Base-by-base conservation (phyloP, 23 red algal genomes). In the Cyanidiococcus yangmingshanensis region DNA sequence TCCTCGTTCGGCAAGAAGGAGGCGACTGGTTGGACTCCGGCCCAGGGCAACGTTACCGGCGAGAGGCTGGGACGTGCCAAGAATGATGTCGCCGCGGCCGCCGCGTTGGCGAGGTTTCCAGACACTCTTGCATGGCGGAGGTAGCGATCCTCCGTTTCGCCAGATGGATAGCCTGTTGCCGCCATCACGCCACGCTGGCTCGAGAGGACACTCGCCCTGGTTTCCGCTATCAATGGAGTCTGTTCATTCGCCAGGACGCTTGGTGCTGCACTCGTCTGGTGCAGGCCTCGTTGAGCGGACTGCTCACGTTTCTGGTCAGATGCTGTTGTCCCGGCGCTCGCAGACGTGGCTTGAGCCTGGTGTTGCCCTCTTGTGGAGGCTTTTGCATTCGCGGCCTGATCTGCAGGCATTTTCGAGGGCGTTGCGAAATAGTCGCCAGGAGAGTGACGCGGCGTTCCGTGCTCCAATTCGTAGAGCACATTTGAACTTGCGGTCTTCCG, bases 381-480 rank as follows among this genome's bases (percentile, higher is more conserved):
- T 7, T 21, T 15, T 7, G 45, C 45, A 54, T 54, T 54, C 12
- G 45, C 45, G 63, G n/a, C 3, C n/a, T 29, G 63, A 7, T 35
- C 63, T 7, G n/a, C 16, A 15, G 50, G 50, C 15, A n/a, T n/a
- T 15, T n/a, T n/a, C n/a, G 50, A 15, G 12, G n/a, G 16, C 63
- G 63, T 29, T 29, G 63, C n/a, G 32, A 32, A 71, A 35, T 71
- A 71, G 63, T 71, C 63, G 63, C 63, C 32, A 29, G 63, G 63
- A 27, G 63, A 12, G 32, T 71, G 63, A 32, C 63, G 63, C 63
- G 63, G 63, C 27, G 21, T 7, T 7, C 63, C 63, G 63, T 71
- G 63, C 63, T 71, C 63, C 27, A 71, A 29, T 71, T 71, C 63
- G 63, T 32, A 71, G n/a, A 71, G 32, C 63, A 71, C 63, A 71